phyloP scores from a whole-genome alignment of 345 rosid species.

The Eutrema japonicum region DNA sequence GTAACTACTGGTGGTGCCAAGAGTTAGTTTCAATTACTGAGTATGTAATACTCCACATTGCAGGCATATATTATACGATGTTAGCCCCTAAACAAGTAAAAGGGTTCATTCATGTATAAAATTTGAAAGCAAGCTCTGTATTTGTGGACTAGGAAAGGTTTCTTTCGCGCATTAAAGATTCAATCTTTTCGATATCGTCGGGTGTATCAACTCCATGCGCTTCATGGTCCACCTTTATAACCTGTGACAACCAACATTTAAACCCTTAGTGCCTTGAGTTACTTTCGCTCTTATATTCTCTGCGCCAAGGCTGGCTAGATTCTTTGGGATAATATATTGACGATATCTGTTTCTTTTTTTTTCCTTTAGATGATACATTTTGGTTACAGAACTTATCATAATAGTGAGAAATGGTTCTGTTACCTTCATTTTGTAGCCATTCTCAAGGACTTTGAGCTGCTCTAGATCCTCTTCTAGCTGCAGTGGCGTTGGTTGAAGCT shows the following conservation, averaged over 20 bases:
- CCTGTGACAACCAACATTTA: constrained; percentile 48
- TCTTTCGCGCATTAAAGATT: constrained; percentile 72
- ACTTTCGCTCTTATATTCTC: not conserved
- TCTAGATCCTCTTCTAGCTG: constrained; percentile 97
- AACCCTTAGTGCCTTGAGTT: not conserved
- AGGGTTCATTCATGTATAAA: not conserved
- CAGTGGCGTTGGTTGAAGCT: constrained; percentile 82
- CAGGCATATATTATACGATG: too few species aligned
- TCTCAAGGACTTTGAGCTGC: constrained; percentile 96
- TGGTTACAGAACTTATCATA: not conserved
- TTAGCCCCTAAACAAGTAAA: not conserved
- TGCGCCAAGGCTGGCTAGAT: not conserved
- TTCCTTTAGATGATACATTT: not conserved
- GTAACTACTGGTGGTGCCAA: not conserved
- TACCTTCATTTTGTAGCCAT: constrained; percentile 98
- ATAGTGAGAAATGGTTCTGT: not conserved
- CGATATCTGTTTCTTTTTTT: not conserved
- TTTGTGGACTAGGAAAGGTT: constrained; percentile 55
- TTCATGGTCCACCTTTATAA: constrained; percentile 88
- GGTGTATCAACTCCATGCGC: constrained; percentile 91
- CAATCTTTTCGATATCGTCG: constrained; percentile 83
- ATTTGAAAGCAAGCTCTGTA: not conserved
- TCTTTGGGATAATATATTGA: constrained; percentile 9
- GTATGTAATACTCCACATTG: too few species aligned
- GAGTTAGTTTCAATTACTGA: not conserved